Evolutionary conservation across 805 yeast genomes (phyloP).

Genomic region (Yamadazyma sp.): DNA sequence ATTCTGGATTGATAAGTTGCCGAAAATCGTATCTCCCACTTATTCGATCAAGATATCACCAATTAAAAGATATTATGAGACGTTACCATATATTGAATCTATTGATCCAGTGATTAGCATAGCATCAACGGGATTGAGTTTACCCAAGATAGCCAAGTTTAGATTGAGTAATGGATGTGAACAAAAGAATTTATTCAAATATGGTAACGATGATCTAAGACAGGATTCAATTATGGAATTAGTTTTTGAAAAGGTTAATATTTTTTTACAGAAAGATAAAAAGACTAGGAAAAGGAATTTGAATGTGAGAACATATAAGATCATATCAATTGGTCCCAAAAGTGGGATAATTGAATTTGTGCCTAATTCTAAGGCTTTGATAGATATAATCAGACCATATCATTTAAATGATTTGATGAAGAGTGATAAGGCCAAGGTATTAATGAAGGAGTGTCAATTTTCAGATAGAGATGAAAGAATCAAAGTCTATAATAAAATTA

Average conservation of each 20-base stretch:
- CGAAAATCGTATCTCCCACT: slow-evolving; percentile 8
- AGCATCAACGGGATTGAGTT: slow-evolving; percentile 82
- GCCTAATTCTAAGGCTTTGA: slow-evolving; percentile 65
- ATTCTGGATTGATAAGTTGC: slow-evolving; percentile 2
- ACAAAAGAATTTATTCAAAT: slow-evolving; percentile 68
- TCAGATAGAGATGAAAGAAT: slow-evolving; percentile 43
- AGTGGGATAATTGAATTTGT: slow-evolving; percentile 93
- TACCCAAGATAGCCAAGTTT: slow-evolving; percentile 75
- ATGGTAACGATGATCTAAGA: slow-evolving; percentile 85
- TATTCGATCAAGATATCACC: slow-evolving; percentile 15
- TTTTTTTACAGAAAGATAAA: slow-evolving; percentile 53
- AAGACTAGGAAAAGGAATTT: slow-evolving; percentile 57
- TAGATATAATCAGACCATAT: slow-evolving; percentile 61
- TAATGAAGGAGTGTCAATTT: slow-evolving; percentile 62
- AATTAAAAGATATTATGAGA: slow-evolving; percentile 39
- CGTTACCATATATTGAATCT: slow-evolving; percentile 44
- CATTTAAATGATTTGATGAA: slow-evolving; percentile 51
- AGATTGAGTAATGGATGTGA: slow-evolving; percentile 53
- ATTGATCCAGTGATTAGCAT: slow-evolving; percentile 49
- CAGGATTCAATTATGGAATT: slow-evolving; percentile 99
- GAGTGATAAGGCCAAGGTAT: slow-evolving; percentile 55
- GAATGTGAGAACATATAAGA: slow-evolving; percentile 78
- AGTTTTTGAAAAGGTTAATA: slow-evolving; percentile 84
- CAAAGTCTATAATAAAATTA: slow-evolving; percentile 45
- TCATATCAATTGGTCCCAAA: slow-evolving; percentile 82